These are phyloP conservation scores for Xylaria polymorpha DNA, from an alignment of 2,329 filamentous ascomycete genomes.

Conservation along the genomic window DNA sequence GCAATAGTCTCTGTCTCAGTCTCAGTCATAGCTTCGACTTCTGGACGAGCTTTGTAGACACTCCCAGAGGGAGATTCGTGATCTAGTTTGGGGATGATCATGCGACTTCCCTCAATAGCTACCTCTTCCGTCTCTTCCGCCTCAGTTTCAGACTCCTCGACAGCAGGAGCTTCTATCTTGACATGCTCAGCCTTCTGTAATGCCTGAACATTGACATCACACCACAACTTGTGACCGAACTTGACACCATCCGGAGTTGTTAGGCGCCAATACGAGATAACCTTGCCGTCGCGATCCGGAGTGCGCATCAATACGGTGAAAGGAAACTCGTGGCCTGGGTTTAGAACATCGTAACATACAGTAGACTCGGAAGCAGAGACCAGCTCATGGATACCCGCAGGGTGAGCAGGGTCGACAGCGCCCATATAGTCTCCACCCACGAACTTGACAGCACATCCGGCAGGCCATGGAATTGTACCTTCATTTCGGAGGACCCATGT, in stretches of 20 bases:
- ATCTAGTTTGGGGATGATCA: conserved; percentile 97
- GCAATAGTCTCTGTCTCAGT: conserved; percentile 51
- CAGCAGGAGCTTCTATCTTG: conserved; percentile 11
- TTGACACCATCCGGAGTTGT: conserved; percentile 82
- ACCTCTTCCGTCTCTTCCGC: conserved; percentile 26
- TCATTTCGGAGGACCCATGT: conserved; percentile 92
- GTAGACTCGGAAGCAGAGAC: conserved; percentile 85
- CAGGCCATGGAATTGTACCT: conserved; percentile 83
- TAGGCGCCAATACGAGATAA: conserved; percentile 96
- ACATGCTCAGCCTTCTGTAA: conserved; percentile 50
- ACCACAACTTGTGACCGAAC: conserved; percentile 96
- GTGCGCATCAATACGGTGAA: conserved; percentile 90
- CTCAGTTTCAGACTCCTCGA: conserved; percentile 33
- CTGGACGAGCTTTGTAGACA: conserved; percentile 73
- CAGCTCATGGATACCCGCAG: conserved; percentile 81
- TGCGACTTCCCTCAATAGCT: conserved; percentile 66
- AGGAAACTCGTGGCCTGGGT: conserved; percentile 77
- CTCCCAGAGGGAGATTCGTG: conserved; percentile 90
- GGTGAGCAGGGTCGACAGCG: conserved; percentile 82
- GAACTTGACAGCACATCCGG: conserved; percentile 89
- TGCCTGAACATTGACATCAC: conserved; percentile 79
- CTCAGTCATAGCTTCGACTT: conserved; percentile 62
- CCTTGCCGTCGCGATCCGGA: conserved; percentile 78
- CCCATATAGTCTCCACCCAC: conserved; percentile 98
- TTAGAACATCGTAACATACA: conserved; percentile 74